Percentiles rank a stretch among this genome's conserved stretches.
phyloP scores from a whole-genome alignment of 169 alveolate genomes.

The Plasmodium falciparum region DNA sequence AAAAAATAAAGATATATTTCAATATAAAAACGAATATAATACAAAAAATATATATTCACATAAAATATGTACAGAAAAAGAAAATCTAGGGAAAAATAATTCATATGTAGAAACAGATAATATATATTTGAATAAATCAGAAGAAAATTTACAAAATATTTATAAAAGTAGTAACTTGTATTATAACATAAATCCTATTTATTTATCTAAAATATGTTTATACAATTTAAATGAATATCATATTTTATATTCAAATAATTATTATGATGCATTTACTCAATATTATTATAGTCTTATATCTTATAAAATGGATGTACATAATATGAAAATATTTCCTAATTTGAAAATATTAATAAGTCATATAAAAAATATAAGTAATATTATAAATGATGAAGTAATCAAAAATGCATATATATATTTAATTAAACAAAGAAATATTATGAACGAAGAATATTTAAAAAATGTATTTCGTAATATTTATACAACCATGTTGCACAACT shows the following conservation, averaged over 20 bases:
- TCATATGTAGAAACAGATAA: slow-evolving; percentile 42
- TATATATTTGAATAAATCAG: slow-evolving; percentile 47
- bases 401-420: slow-evolving; percentile 65
- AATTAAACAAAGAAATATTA: slow-evolving; percentile 55
- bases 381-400: slow-evolving; percentile 64
- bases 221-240: slow-evolving; percentile 73
- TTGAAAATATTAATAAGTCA: slow-evolving; percentile 63
- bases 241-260: slow-evolving; percentile 56
- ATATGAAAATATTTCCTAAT: slow-evolving; percentile 71
- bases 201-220: slow-evolving; percentile 72
- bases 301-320: slow-evolving; percentile 55
- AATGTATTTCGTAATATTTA: slow-evolving; percentile 15
- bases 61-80: slow-evolving; percentile 21
- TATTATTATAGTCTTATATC: slow-evolving; percentile 65
- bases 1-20: slow-evolving; percentile 66
- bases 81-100: neutral
- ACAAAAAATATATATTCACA: slow-evolving; percentile 67
- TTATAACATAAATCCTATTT: slow-evolving; percentile 62
- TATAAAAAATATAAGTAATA: slow-evolving; percentile 63
- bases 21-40: slow-evolving; percentile 39
- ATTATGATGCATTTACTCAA: slow-evolving; percentile 72
- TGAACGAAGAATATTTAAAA: slow-evolving; percentile 23
- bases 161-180: slow-evolving; percentile 72
- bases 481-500: slow-evolving; percentile 37
- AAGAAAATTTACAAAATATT: slow-evolving; percentile 29